Evolutionary conservation across 768 basidiomycete genomes (phyloP).

Genomic region (Termitomyces heimii): DNA sequence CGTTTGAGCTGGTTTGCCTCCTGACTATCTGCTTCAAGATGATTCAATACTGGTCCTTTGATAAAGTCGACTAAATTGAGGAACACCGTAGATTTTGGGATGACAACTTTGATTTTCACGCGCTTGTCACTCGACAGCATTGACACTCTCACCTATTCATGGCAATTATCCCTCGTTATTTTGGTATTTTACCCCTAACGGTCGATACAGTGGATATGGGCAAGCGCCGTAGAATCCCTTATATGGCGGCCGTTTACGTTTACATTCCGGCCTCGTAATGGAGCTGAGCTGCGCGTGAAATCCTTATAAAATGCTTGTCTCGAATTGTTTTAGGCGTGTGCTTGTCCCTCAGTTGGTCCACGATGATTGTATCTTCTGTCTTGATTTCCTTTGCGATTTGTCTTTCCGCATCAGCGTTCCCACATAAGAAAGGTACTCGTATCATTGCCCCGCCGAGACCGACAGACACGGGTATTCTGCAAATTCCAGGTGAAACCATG

Average conservation of each 20-base stretch:
- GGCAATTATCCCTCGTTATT: not conserved
- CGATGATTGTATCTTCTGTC: not conserved
- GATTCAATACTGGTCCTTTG: not conserved
- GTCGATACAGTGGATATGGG: not conserved
- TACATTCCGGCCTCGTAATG: not conserved
- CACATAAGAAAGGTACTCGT: conserved; percentile 2
- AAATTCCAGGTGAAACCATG: conserved; percentile 6
- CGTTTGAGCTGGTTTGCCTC: not conserved
- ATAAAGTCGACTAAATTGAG: not conserved
- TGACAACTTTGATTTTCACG: not conserved
- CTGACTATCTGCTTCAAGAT: not conserved
- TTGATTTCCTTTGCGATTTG: not conserved
- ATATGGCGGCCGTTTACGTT: not conserved
- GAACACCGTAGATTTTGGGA: no score
- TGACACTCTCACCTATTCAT: not conserved
- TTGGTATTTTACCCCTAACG: not conserved
- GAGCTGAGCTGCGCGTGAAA: not conserved
- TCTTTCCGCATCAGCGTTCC: conserved; percentile 2
- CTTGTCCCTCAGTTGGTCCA: not conserved
- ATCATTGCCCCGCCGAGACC: conserved; percentile 9
- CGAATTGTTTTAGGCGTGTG: not conserved
- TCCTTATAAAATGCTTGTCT: conserved; percentile 1
- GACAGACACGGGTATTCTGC: conserved; percentile 1
- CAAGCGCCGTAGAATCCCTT: not conserved
- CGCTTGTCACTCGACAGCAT: not conserved